These are phyloP conservation scores for Penicillium samsonianum DNA, from an alignment of 495 filamentous ascomycete species.

Conservation along the genomic window DNA sequence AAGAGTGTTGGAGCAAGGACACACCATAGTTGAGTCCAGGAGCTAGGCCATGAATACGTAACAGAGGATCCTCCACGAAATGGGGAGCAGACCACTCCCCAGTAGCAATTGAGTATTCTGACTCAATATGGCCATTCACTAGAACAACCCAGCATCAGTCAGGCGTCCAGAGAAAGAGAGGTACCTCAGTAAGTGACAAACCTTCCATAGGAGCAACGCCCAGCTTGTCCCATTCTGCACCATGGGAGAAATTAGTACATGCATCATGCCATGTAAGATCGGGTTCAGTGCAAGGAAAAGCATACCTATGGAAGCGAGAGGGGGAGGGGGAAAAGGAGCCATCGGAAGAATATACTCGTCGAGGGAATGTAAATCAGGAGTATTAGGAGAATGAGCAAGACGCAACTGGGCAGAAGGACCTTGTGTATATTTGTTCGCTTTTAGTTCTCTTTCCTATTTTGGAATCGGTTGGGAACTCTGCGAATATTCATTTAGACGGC, in stretches of 20 bases:
- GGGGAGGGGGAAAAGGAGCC: not conserved
- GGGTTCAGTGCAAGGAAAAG: not conserved
- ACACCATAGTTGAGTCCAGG: slow-evolving; percentile 47
- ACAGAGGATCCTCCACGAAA: slow-evolving; percentile 44
- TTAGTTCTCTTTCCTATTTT: not conserved
- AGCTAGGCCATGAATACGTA: slow-evolving; percentile 45
- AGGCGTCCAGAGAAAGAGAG: not conserved
- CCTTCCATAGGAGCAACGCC: not conserved
- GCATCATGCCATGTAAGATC: not conserved
- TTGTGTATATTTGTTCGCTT: not conserved
- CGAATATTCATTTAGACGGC: not conserved
- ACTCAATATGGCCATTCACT: slow-evolving; percentile 53
- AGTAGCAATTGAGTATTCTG: slow-evolving; percentile 33
- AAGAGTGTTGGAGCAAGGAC: not conserved
- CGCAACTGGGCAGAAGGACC: not conserved
- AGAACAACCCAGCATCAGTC: not conserved
- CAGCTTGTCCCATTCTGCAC: slow-evolving; percentile 5
- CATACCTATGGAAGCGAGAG: not conserved
- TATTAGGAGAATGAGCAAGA: slow-evolving; percentile 8
- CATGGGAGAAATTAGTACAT: not conserved
- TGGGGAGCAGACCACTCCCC: slow-evolving; percentile 39
- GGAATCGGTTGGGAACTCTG: not conserved
- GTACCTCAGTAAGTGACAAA: not conserved
- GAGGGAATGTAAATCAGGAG: slow-evolving; percentile 8
- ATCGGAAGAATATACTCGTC: not conserved